Base-by-base conservation (phyloP, 306 rosid species). In the Rubus idaeus region DNA sequence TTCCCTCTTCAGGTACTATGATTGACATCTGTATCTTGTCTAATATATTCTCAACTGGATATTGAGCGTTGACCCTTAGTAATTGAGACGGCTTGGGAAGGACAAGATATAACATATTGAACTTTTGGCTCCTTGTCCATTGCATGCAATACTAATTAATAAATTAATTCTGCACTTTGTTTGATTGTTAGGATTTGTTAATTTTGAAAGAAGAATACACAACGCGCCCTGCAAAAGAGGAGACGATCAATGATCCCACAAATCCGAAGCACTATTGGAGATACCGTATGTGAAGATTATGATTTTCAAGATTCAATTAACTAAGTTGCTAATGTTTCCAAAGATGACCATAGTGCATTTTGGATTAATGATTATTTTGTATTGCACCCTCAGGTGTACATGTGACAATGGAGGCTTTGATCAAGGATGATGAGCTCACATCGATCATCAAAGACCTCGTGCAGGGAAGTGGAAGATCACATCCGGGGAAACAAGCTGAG, bases 231-330 rank as follows among this genome's bases (percentile, higher is more conserved):
- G 98, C 97, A 44, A 50, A 63, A 10, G 98, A 95, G 86, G 98
- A 95, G 89, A 92, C 97, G 5, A 89, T 95, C 87, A 92, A 95
- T 11, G 96, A 95, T 84, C 98, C 98, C 21, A 95, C 98, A 21
- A 95, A 95, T 79, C 97, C 98, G 0, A 95, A 90, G 87, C 98
- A 95, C 79, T 95, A 95, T 75, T 95, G 98, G 98, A 88, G 98
- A 95, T 95, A 64, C 76, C 98, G 98, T 95, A 88, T 20, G 96
- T 82, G 46, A 71, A 60, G 42, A 47, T 45, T 81, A 72, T 65
- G 51, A 11, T 16, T 62, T 68, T 66, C 37, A 52, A 55, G 58
- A 18, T 12, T 69, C 26, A 40, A 0, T 50, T 57, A 30, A 58
- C 44, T 18, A 13, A 40, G 21, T n/a, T 30, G 18, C 4, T 49